Conservation (phyloP, 306 rosid genomes). For the Casuarina glauca region DNA sequence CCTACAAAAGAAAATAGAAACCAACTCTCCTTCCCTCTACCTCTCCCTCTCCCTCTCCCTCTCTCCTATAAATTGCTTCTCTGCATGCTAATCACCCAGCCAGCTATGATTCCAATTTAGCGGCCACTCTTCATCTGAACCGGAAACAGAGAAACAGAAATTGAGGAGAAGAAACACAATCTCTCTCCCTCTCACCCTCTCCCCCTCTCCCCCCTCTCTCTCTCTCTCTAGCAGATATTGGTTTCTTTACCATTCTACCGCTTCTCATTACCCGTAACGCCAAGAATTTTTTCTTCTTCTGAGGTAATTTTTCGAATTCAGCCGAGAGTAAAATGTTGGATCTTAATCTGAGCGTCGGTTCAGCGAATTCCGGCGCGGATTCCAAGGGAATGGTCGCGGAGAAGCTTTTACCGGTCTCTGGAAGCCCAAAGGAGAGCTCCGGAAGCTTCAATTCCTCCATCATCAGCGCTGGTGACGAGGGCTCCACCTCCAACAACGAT, state of each 20-base stretch:
- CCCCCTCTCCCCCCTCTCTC: not conserved
- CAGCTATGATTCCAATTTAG: slow-evolving; percentile 4
- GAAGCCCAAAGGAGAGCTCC: slow-evolving; percentile 59
- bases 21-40: not conserved
- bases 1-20: not conserved
- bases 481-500: slow-evolving; percentile 41
- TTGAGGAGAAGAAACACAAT: not conserved
- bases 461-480: slow-evolving; percentile 52
- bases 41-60: not conserved
- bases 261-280: slow-evolving; percentile 19
- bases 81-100: slow-evolving; percentile 30
- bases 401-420: slow-evolving; percentile 32
- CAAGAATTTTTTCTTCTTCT: not conserved
- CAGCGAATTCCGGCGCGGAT: slow-evolving; percentile 31
- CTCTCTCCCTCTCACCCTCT: slow-evolving; percentile 1
- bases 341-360: slow-evolving; percentile 65
- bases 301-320: not conserved
- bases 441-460: slow-evolving; percentile 66
- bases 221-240: not conserved
- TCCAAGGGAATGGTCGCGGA: slow-evolving; percentile 25
- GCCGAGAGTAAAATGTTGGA: slow-evolving; percentile 53
- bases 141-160: not conserved
- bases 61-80: not conserved
- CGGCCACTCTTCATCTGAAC: slow-evolving; percentile 1
- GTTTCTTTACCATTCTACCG: no score